A percentile compares a stretch with the other conserved stretches of the same genome.
Evolutionary conservation across 352 stramenopile species (phyloP).

Genomic region (Plasmopara muralis): DNA sequence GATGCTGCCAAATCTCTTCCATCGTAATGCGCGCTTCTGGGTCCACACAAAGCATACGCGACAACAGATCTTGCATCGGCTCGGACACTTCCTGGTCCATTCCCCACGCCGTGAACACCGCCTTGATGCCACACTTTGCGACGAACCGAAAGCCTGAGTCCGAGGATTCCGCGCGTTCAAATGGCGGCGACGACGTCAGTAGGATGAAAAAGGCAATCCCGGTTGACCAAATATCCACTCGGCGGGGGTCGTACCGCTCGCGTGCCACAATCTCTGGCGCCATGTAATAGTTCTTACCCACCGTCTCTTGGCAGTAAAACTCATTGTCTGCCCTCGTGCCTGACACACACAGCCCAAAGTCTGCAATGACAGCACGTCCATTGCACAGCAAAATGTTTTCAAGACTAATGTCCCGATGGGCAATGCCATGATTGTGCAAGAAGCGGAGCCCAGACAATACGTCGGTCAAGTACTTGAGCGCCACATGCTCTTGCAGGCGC

Average conservation of each 20-base stretch:
- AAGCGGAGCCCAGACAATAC: constrained; percentile 60
- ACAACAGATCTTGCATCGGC: constrained; percentile 62
- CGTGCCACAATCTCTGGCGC: constrained; percentile 88
- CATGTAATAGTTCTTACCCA: constrained; percentile 97
- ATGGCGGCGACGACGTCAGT: constrained; percentile 88
- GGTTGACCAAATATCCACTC: constrained; percentile 90
- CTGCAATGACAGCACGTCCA: constrained; percentile 49
- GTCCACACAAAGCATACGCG: constrained; percentile 63
- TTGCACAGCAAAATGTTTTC: constrained; percentile 93
- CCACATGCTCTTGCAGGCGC: constrained; percentile 37
- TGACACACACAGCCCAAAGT: constrained; percentile 59
- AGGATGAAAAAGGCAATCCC: constrained; percentile 94
- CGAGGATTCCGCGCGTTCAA: constrained; percentile 76
- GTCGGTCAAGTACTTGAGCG: constrained; percentile 56
- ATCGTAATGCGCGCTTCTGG: constrained; percentile 50
- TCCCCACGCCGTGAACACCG: constrained; percentile 67
- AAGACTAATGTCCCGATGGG: constrained; percentile 94
- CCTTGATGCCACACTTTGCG: constrained; percentile 56
- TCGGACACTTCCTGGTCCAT: constrained; percentile 37
- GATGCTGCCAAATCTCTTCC: constrained; percentile 56
- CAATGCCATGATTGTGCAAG: constrained; percentile 63
- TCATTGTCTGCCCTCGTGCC: neutral
- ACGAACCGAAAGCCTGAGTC: constrained; percentile 88
- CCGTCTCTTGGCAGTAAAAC: constrained; percentile 49
- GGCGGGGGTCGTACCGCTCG: constrained; percentile 88